These are phyloP conservation scores for Phytophthora fragariaefolia DNA, from an alignment of 352 stramenopile genomes.

Conservation along the genomic window DNA sequence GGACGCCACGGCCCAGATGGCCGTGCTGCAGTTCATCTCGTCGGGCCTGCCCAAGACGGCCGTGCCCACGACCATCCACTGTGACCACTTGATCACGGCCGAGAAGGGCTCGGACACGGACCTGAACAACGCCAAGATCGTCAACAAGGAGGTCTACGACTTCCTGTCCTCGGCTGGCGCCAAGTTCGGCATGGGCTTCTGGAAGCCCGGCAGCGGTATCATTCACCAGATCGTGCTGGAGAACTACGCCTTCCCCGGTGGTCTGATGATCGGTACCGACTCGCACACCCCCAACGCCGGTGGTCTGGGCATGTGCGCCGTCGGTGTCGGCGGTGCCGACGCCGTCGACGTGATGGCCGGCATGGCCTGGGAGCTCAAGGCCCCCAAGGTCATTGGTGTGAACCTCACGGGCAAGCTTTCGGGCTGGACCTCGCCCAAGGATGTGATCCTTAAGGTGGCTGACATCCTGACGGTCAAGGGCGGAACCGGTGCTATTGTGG, in stretches of 20 bases:
- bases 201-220: constrained; percentile 93
- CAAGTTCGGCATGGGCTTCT: constrained; percentile 96
- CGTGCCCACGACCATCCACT: constrained; percentile 94
- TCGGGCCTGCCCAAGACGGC: constrained; percentile 93
- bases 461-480: constrained; percentile 95
- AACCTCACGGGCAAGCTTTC: constrained; percentile 93
- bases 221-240: constrained; percentile 96
- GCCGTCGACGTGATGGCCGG: constrained; percentile 95
- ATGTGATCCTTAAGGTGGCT: constrained; percentile 95
- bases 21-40: constrained; percentile 96
- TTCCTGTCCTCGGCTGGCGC: constrained; percentile 92
- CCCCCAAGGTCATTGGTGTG: constrained; percentile 95
- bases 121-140: constrained; percentile 88
- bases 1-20: constrained; percentile 95
- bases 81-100: constrained; percentile 95
- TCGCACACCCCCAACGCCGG: constrained; percentile 95
- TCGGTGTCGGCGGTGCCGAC: constrained; percentile 93
- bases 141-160: constrained; percentile 94
- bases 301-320: constrained; percentile 93
- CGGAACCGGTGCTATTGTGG: constrained; percentile 93
- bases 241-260: constrained; percentile 95
- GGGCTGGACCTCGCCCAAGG: constrained; percentile 94
- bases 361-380: constrained; percentile 95
- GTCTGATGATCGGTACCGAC: constrained; percentile 96
- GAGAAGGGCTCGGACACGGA: constrained; percentile 92